Percentiles rank a stretch among this genome's conserved stretches.
phyloP scores from a whole-genome alignment of 352 stramenopile genomes.

The Globisporangium abappressorium region DNA sequence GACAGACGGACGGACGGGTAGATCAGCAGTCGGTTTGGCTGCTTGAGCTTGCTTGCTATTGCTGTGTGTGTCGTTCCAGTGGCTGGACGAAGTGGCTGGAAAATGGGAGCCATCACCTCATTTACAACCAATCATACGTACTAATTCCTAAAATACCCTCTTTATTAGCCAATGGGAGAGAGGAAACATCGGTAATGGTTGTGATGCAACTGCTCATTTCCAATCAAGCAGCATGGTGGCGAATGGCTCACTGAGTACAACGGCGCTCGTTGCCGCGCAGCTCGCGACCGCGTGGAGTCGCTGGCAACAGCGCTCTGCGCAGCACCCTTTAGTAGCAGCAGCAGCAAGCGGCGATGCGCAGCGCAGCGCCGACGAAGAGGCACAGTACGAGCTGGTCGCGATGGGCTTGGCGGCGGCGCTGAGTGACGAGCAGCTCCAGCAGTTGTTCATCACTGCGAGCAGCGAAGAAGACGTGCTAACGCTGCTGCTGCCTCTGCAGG shows the following conservation, averaged over 20 bases:
- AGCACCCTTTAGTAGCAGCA: background rate
- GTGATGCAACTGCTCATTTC: background rate
- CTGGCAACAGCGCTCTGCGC: conserved; percentile 8
- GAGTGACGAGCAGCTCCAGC: conserved; percentile 20
- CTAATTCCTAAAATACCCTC: background rate
- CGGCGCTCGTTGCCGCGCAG: conserved; percentile 12
- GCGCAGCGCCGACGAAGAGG: conserved; percentile 28
- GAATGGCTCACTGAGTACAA: background rate
- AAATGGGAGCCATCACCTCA: background rate
- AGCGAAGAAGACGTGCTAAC: conserved; percentile 17
- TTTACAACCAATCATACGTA: conserved; percentile 12
- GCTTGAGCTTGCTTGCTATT: background rate
- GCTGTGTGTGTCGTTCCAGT: conserved; percentile 3
- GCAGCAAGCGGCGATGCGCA: background rate
- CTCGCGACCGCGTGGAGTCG: conserved; percentile 17
- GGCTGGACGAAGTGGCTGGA: conserved; percentile 7
- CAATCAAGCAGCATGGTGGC: conserved; percentile 3
- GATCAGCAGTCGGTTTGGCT: background rate
- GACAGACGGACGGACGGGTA: background rate
- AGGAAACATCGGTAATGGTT: background rate
- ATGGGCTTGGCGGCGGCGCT: conserved; percentile 29
- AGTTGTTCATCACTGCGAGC: conserved; percentile 24
- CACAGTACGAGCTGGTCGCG: conserved; percentile 55
- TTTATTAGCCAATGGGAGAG: conserved; percentile 4
- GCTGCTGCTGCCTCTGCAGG: conserved; percentile 40